A percentile compares a stretch with the other conserved stretches of the same genome.
phyloP scores from a whole-genome alignment of 129 eudicot genomes.

The Saussurea involucrata region DNA sequence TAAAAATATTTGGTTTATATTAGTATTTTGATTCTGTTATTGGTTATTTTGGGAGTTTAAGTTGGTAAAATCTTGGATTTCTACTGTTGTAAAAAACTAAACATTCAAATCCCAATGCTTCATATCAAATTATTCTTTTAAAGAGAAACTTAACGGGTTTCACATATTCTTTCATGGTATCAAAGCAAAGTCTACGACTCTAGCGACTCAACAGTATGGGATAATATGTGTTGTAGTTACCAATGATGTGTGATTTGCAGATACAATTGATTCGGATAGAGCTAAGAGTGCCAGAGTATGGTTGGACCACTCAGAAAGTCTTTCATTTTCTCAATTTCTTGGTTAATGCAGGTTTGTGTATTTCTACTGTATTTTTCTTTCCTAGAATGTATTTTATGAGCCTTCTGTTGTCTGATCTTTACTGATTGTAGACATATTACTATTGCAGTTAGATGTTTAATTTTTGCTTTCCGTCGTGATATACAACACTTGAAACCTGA shows the following conservation, averaged over 20 bases:
- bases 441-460: slow-evolving; percentile 61
- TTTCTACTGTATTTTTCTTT: background rate
- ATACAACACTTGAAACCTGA: slow-evolving; percentile 59
- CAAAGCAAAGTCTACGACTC: background rate
- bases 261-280: slow-evolving; percentile 83
- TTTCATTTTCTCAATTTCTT: slow-evolving; percentile 88
- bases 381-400: background rate
- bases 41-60: background rate
- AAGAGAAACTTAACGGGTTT: background rate
- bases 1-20: background rate
- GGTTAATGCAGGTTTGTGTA: slow-evolving; percentile 79
- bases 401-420: background rate
- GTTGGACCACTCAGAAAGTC: slow-evolving; percentile 98
- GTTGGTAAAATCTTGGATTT: background rate
- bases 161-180: background rate
- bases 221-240: background rate
- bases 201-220: background rate
- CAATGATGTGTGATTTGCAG: slow-evolving; percentile 23
- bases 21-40: background rate
- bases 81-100: background rate
- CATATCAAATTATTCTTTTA: background rate
- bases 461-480: slow-evolving; percentile 75
- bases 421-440: slow-evolving; percentile 18
- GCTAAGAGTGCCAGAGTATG: slow-evolving; percentile 86
- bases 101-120: background rate